Evolutionary conservation across 306 rosid genomes (phyloP), one percentile per base, ranked within the genome.

Genomic region (Phaseolus lunatus): DNA sequence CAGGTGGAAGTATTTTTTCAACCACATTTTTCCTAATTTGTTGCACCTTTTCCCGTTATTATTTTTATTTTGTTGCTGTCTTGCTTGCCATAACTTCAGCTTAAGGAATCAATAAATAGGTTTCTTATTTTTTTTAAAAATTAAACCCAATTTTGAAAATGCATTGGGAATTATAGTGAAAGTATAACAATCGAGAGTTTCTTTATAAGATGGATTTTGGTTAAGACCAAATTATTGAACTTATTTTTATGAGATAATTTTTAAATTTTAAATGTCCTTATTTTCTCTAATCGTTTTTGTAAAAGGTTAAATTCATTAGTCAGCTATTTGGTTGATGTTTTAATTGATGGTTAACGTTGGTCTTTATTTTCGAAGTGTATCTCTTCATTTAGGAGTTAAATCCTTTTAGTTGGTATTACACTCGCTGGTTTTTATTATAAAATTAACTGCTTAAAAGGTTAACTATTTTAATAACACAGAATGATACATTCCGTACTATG

Each of bases 1-100:
- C 31, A 10, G 33, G 19, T 54, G 41, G 19, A 41, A 31, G n/a
- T 76, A 53, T 64, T 77, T 52, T 73, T 63, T 63, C 43, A 33
- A 33, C 64, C 31, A 26, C 57, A 19, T 50, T 8, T n/a, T 61
- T 29, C 14, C 41, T 59, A 33, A 61, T 64, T 63, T 50, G 53
- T 70, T 44, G 10, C 9, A 31, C 1, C 12, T 39, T 33, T 62
- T 43, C 2, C 18, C 9, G 15, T 61, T 5, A 18, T 6, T 12
- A 0, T 58, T 22, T 3, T 49, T 49, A 5, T 50, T n/a, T 33
- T 45, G 12, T 22, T 29, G 2, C 5, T 16, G 41, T 14, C 65
- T 2, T 26, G 11, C 29, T 61, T 2, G 3, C 2, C 13, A 9
- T 2, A 61, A 26, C 11, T 7, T 2, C 19, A 29, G 6, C 13